These are phyloP conservation scores for Phytopythium montanum DNA, from an alignment of 352 stramenopile species.

Conservation along the genomic window DNA sequence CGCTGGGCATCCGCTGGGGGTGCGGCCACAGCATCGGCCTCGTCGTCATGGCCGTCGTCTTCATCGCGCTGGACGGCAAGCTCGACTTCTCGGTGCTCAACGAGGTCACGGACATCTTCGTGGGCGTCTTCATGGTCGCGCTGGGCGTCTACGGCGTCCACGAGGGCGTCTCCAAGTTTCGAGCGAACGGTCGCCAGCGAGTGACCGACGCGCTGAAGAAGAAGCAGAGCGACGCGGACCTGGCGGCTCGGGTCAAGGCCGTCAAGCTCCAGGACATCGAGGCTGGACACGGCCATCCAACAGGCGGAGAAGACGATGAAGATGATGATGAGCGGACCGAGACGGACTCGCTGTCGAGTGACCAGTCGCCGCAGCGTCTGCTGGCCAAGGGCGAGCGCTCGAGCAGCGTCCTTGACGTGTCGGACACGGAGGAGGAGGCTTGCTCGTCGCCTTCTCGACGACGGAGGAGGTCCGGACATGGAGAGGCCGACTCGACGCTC, in stretches of 20 bases:
- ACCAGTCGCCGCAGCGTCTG: slow-evolving; percentile 14
- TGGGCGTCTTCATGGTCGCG: slow-evolving; percentile 64
- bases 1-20: slow-evolving; percentile 86
- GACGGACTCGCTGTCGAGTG: slow-evolving; percentile 19
- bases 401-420: slow-evolving; percentile 10
- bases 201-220: slow-evolving; percentile 10
- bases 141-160: slow-evolving; percentile 63
- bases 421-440: slow-evolving; percentile 14
- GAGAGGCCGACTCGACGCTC: slow-evolving; percentile 1
- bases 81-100: slow-evolving; percentile 54
- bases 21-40: slow-evolving; percentile 85
- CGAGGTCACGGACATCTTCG: slow-evolving; percentile 51
- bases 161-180: slow-evolving; percentile 53
- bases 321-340: slow-evolving; percentile 29
- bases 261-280: slow-evolving; percentile 8
- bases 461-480: slow-evolving; percentile 13
- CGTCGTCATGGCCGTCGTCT: slow-evolving; percentile 62
- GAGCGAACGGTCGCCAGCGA: slow-evolving; percentile 17
- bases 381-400: slow-evolving; percentile 8
- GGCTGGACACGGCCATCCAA: neutral
- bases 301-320: slow-evolving; percentile 13
- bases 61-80: slow-evolving; percentile 57
- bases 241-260: slow-evolving; percentile 4
- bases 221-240: slow-evolving; percentile 6
- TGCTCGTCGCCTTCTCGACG: slow-evolving; percentile 16